These are phyloP conservation scores for Haplosporangium sp. DNA, from an alignment of 371 early-diverging fungal genomes.

Conservation along the genomic window DNA sequence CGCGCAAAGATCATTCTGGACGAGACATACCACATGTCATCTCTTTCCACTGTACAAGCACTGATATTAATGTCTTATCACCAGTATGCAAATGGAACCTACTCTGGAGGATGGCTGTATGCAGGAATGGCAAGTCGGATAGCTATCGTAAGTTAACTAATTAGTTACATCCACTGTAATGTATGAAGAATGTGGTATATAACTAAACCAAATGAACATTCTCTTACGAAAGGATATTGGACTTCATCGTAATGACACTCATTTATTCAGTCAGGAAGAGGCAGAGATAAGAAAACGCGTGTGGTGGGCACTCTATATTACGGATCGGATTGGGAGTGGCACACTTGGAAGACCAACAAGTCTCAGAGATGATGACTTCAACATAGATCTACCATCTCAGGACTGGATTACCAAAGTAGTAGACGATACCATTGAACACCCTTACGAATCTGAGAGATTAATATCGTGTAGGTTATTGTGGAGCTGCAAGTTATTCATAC, in stretches of 20 bases:
- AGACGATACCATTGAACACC: constrained; percentile 47
- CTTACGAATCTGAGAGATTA: constrained; percentile 50
- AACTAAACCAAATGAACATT: too few species aligned
- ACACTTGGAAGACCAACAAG: constrained; percentile 44
- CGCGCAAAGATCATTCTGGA: constrained; percentile 54
- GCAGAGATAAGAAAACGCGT: constrained; percentile 50
- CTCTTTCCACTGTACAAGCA: constrained; percentile 44
- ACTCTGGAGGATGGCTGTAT: constrained; percentile 56
- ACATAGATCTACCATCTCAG: constrained; percentile 48
- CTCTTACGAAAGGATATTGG: constrained; percentile 40
- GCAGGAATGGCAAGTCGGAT: constrained; percentile 55
- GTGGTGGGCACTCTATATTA: constrained; percentile 57
- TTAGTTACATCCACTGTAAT: background rate
- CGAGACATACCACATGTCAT: constrained; percentile 54
- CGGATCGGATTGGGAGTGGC: constrained; percentile 51
- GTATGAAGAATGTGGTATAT: background rate
- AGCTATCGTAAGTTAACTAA: constrained; percentile 30
- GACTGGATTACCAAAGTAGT: constrained; percentile 45
- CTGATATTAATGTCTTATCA: constrained; percentile 53
- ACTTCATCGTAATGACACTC: constrained; percentile 48
- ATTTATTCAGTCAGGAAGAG: constrained; percentile 38
- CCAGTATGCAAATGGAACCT: constrained; percentile 54
- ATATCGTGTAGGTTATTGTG: constrained; percentile 47
- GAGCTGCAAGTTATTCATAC: constrained; percentile 52
- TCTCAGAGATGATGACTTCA: constrained; percentile 53